Base-by-base conservation (phyloP, 108 stramenopile species). In the Schizochytrium sp. region DNA sequence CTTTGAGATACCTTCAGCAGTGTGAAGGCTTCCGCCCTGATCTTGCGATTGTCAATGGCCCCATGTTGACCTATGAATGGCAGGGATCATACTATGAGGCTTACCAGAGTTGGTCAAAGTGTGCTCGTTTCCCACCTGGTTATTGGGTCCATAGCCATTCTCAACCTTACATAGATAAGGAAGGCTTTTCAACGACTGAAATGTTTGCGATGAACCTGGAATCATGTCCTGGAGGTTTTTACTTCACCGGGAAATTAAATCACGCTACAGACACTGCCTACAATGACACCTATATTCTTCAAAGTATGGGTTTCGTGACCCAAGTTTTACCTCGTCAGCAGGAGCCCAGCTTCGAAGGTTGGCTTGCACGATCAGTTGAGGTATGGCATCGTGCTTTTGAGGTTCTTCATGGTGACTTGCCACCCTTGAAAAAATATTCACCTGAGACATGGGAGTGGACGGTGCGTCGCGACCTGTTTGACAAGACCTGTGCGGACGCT, bases 31-130 rank as follows among this genome's bases (percentile, higher is more conserved):
- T 94, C 38, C 89, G 95, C 10, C 40, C 61, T 38, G 95, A 96
- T 83, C 72, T 96, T 15, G 91, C 87, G 2, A 89, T 91, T 45
- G 76, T 96, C 4, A 93, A 96, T 57, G 61, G 95, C 69, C 91
- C 93, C 49, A 95, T 96, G 96, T 95, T 96, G 94, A 94, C 94
- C 17, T 95, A 94, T 89, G 60, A 40, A 17, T 96, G 95, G 96
- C 95, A 92, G 90, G 49, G 90, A 88, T 49, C 89, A 45, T 96
- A 96, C 72, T 91, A 89, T 19, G 46, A 61, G 7, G 59, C 95
- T 5, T 95, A 96, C 72, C 50, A 64, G 28, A 56, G 72, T 0
- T 19, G 92, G 59, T 57, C 94, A 45, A 72, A 50, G 1, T 95
- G 93, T 60, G 93, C 94, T 15, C 94, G 94, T 1, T 91, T 93